Conservation (phyloP, 176 grass and related monocot species). For the Olyra latifolia region DNA sequence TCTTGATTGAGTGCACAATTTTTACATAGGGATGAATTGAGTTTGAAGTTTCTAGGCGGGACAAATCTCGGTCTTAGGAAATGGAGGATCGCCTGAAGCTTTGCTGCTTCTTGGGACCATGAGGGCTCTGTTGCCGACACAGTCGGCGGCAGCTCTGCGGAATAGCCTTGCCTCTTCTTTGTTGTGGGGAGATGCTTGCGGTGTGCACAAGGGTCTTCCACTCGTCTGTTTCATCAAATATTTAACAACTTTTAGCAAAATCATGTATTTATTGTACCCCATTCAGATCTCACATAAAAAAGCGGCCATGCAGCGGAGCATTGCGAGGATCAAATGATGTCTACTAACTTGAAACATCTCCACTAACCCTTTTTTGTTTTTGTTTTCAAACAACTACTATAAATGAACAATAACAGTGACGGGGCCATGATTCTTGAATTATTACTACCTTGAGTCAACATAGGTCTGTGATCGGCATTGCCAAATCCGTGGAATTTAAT, state of each 20-base stretch:
- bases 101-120: no score
- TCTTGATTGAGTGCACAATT: no score
- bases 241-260: neutral
- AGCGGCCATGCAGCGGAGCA: neutral
- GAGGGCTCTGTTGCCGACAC: no score
- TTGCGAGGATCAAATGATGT: neutral
- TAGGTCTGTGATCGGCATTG: slow-evolving; percentile 68
- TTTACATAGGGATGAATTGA: no score
- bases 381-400: neutral
- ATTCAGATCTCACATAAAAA: neutral
- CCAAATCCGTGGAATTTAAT: slow-evolving; percentile 77
- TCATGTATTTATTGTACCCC: neutral
- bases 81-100: no score
- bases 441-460: slow-evolving; percentile 77
- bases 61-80: no score
- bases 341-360: neutral
- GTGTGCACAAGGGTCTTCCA: slow-evolving; percentile 93
- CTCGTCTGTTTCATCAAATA: slow-evolving; percentile 51
- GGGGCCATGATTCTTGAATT: slow-evolving; percentile 29
- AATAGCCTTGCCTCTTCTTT: slow-evolving; percentile 66
- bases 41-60: no score
- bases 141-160: slow-evolving; percentile 76
- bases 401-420: neutral
- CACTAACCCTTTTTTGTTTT: neutral
- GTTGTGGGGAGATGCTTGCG: slow-evolving; percentile 71